Evolutionary conservation across 768 basidiomycete species (phyloP).

Genomic region (Podaxis pistillaris): DNA sequence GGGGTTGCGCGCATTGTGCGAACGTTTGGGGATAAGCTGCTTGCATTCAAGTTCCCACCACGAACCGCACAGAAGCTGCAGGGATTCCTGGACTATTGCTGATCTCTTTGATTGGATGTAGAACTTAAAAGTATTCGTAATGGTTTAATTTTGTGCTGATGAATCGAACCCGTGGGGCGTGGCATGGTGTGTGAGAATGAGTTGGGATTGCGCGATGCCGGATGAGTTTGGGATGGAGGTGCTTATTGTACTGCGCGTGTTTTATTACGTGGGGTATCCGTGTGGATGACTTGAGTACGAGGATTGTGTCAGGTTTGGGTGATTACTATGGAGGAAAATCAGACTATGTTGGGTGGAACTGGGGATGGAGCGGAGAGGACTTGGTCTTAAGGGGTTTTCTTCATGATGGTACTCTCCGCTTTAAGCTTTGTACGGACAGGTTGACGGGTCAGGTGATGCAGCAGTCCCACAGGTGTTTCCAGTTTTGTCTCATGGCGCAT

Average conservation of each 20-base stretch:
- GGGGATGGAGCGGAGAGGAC: neutral
- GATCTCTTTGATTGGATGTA: constrained; percentile 2
- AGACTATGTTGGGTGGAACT: neutral
- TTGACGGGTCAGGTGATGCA: neutral
- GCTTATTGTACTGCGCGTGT: neutral
- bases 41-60: constrained; percentile 80
- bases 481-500: neutral
- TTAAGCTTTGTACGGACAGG: neutral
- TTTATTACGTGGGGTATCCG: neutral
- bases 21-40: constrained; percentile 73
- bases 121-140: constrained; percentile 6
- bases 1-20: constrained; percentile 63
- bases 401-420: neutral
- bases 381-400: neutral
- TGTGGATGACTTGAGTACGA: neutral
- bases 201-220: neutral
- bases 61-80: constrained; percentile 65
- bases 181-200: neutral
- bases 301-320: neutral
- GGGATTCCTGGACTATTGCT: constrained; percentile 66
- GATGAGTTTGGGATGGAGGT: neutral
- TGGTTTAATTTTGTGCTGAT: neutral
- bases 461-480: neutral
- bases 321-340: neutral
- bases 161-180: neutral